Percentiles rank a stretch among this genome's conserved stretches.
phyloP scores from a whole-genome alignment of 2,329 filamentous ascomycete genomes.

The Sclerotinia borealis region DNA sequence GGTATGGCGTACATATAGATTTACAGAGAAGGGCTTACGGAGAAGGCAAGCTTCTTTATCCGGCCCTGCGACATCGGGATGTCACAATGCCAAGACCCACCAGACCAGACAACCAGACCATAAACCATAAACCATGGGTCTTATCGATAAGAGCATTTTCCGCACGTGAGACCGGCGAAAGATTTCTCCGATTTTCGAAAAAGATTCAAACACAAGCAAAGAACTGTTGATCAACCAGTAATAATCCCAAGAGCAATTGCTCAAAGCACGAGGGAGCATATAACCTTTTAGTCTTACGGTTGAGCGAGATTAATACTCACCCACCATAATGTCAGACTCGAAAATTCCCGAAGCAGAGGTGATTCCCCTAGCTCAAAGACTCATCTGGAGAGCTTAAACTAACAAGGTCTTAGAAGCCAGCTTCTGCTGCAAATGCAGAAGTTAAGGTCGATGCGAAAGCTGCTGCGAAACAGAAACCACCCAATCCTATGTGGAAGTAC shows the following conservation, averaged over 20 bases:
- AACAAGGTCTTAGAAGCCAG: constrained; percentile 24
- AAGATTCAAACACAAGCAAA: constrained; percentile 3
- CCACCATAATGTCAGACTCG: constrained; percentile 6
- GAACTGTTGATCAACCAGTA: neutral
- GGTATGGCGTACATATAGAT: neutral
- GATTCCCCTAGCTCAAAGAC: neutral
- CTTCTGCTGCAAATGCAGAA: constrained; percentile 31
- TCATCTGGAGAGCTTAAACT: constrained; percentile 1
- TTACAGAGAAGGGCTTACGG: no score
- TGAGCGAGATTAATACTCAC: neutral
- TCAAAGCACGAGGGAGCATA: neutral
- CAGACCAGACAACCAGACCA: no score
- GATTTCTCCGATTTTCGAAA: constrained; percentile 2
- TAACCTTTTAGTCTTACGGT: neutral
- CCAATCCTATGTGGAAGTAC: constrained; percentile 70
- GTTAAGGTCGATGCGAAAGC: constrained; percentile 32
- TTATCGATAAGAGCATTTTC: constrained; percentile 6
- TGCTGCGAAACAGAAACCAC: constrained; percentile 41
- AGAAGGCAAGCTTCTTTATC: neutral
- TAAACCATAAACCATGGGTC: neutral
- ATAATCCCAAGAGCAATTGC: constrained; percentile 4
- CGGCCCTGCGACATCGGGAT: neutral
- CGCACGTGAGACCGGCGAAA: constrained; percentile 1
- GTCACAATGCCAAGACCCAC: neutral
- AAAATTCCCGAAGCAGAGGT: constrained; percentile 20